Evolutionary conservation across 2,329 filamentous ascomycete species (phyloP).

Genomic region (Penicillium sp.): DNA sequence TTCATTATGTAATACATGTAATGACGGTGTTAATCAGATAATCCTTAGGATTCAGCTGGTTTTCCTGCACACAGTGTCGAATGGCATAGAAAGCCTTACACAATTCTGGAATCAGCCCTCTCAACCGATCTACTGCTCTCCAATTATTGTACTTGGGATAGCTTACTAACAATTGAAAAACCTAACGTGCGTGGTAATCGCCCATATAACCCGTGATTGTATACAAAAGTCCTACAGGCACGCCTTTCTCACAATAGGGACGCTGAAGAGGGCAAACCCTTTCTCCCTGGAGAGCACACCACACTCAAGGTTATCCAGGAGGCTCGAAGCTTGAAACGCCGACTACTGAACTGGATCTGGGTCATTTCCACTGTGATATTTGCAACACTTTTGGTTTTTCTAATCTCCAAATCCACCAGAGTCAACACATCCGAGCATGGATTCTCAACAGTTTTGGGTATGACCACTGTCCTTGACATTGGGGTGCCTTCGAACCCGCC

Average conservation of each 20-base stretch:
- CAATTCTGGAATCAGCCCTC: neutral
- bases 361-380: neutral
- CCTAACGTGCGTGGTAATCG: neutral
- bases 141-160: neutral
- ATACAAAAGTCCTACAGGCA: neutral
- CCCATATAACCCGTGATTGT: neutral
- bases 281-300: neutral
- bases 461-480: neutral
- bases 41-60: no score
- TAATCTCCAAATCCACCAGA: neutral
- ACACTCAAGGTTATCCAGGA: neutral
- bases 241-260: neutral
- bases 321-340: neutral
- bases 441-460: neutral
- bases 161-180: neutral
- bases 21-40: no score
- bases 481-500: neutral
- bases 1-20: no score
- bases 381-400: neutral
- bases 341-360: neutral
- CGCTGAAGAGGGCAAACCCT: neutral
- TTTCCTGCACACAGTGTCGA: no score
- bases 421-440: neutral
- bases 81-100: neutral
- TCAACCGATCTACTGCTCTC: neutral